phyloP scores from a whole-genome alignment of 176 grass and related monocot genomes.

The Musa beccarii region DNA sequence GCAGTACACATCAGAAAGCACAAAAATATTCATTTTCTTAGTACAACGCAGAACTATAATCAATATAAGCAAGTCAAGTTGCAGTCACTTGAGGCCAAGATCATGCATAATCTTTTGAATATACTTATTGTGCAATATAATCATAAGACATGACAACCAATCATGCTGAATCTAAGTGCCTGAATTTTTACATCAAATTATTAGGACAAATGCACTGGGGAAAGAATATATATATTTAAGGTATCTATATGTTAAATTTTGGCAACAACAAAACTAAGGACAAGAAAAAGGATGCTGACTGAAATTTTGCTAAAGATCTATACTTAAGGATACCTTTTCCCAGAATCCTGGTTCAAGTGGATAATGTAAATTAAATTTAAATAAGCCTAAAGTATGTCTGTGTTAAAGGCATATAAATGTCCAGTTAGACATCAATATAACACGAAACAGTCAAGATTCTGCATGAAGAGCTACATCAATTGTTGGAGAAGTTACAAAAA shows the following conservation, averaged over 20 bases:
- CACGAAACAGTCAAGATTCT: too few relatives aligned
- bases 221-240: background rate
- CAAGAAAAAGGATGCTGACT: too few relatives aligned
- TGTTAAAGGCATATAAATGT: background rate
- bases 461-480: too few relatives aligned
- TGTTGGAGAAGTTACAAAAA: too few relatives aligned
- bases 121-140: too few relatives aligned
- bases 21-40: background rate
- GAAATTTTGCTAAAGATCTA: background rate
- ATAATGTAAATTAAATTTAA: background rate
- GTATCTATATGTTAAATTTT: background rate
- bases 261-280: background rate
- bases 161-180: background rate
- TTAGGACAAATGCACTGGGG: background rate
- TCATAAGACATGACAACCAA: background rate
- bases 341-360: background rate
- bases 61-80: background rate
- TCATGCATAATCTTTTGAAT: background rate
- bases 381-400: background rate
- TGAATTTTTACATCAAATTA: background rate
- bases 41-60: background rate
- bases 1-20: conserved; percentile 11
- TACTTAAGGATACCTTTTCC: background rate
- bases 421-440: background rate
- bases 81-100: background rate